Evolutionary conservation across 305 asterid genomes (phyloP).

Genomic region (Andrographis paniculata): DNA sequence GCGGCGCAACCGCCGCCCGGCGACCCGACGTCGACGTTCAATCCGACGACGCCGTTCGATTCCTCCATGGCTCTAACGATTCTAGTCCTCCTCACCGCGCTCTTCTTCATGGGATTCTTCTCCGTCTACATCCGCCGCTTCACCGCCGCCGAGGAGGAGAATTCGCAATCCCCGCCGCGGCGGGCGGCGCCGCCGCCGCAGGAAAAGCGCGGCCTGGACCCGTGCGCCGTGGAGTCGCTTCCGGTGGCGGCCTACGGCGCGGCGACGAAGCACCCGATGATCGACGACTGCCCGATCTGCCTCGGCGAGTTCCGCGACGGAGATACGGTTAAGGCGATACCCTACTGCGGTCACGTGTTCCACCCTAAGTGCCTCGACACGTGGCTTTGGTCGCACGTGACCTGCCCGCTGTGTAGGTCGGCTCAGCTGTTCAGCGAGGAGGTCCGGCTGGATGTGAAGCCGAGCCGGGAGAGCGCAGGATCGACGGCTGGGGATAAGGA

Average conservation of each 20-base stretch:
- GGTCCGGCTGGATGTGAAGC: slow-evolving; percentile 35
- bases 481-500: slow-evolving; percentile 23
- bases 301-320: slow-evolving; percentile 40
- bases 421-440: slow-evolving; percentile 35
- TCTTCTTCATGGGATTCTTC: slow-evolving; percentile 65
- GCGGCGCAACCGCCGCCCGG: slow-evolving; percentile 6
- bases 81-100: slow-evolving; percentile 45
- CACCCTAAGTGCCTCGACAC: slow-evolving; percentile 60
- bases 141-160: slow-evolving; percentile 7
- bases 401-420: slow-evolving; percentile 71
- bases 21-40: slow-evolving; percentile 6
- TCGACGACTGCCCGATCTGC: slow-evolving; percentile 61
- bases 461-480: too few species aligned
- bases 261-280: slow-evolving; percentile 34
- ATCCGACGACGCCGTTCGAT: slow-evolving; percentile 31
- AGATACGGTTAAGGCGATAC: slow-evolving; percentile 48
- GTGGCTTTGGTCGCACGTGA: slow-evolving; percentile 65
- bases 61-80: slow-evolving; percentile 54
- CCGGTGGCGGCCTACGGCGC: slow-evolving; percentile 45
- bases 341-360: slow-evolving; percentile 65
- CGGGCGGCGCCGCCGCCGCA: slow-evolving; percentile 15
- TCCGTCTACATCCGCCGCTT: slow-evolving; percentile 61
- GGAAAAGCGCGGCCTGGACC: slow-evolving; percentile 34
- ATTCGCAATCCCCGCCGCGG: slow-evolving; percentile 13
- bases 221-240: slow-evolving; percentile 30